These are phyloP conservation scores for Epichloe hybrida DNA, from an alignment of 2,329 filamentous ascomycete species.

Conservation along the genomic window DNA sequence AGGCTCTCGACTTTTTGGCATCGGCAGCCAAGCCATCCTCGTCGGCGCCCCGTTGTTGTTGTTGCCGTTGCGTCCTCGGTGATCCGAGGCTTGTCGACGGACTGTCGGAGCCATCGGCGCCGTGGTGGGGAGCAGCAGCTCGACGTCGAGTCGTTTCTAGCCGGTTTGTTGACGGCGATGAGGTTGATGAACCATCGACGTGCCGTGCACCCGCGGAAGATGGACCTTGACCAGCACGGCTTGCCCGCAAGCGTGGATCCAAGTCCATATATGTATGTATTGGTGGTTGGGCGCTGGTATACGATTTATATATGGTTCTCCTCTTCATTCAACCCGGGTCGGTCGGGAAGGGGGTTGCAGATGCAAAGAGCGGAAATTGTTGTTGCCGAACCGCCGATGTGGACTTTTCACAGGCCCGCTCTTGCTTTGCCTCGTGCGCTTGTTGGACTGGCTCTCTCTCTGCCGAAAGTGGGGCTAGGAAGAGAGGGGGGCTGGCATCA, in stretches of 20 bases:
- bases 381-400: conserved; percentile 18
- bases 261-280: conserved; percentile 17
- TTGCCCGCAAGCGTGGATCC: conserved; percentile 18
- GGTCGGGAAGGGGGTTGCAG: background rate
- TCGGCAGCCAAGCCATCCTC: conserved; percentile 25
- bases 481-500: too few species aligned
- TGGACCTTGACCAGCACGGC: conserved; percentile 12
- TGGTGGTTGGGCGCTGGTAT: background rate
- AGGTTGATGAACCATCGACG: conserved; percentile 5
- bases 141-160: background rate
- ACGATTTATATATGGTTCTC: background rate
- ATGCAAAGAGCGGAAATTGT: conserved; percentile 13
- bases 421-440: background rate
- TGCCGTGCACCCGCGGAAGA: background rate
- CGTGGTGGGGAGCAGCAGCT: conserved; percentile 5
- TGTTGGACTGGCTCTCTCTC: too few species aligned
- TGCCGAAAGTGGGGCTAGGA: background rate
- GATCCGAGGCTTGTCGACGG: conserved; percentile 1
- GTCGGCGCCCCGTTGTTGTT: background rate
- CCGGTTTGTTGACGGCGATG: conserved; percentile 8
- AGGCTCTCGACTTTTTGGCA: conserved; percentile 55
- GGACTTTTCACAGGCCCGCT: background rate
- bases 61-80: conserved; percentile 2
- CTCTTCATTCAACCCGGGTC: background rate
- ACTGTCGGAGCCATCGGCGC: conserved; percentile 9